Percentiles rank a stretch among this genome's conserved stretches.
Conservation (phyloP, 2,329 filamentous ascomycete genomes). For the Aspergillus puulaauensis region DNA sequence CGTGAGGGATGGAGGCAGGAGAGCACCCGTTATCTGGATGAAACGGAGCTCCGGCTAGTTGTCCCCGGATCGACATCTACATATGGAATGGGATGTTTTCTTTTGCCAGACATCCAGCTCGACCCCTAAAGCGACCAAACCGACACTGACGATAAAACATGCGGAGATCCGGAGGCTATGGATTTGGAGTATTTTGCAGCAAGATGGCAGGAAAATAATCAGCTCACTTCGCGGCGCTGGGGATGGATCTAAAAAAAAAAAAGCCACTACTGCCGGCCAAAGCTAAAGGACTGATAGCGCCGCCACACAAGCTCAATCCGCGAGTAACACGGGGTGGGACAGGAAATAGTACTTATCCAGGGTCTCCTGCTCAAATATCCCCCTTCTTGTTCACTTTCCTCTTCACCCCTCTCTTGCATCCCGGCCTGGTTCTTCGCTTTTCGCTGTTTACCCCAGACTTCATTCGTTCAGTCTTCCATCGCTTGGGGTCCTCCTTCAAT, state of each 20-base stretch:
- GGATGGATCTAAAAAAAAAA: background rate
- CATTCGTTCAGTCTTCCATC: constrained; percentile 2
- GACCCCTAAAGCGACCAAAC: background rate
- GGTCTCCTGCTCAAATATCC: constrained; percentile 3
- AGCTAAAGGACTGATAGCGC: constrained; percentile 22
- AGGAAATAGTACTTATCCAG: constrained; percentile 18
- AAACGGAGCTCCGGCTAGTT: constrained; percentile 12
- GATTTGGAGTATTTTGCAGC: constrained; percentile 5
- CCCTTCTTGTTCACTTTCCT: constrained; percentile 2
- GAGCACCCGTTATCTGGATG: background rate
- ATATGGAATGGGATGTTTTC: background rate
- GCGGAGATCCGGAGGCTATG: background rate
- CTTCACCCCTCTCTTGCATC: background rate
- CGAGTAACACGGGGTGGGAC: constrained; percentile 17
- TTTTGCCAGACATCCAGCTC: background rate
- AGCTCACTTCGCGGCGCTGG: background rate
- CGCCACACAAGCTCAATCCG: constrained; percentile 20
- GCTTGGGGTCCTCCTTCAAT: background rate
- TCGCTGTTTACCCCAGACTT: constrained; percentile 3
- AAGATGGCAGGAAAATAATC: background rate
- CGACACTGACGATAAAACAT: background rate
- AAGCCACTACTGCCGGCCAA: constrained; percentile 6
- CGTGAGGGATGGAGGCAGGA: background rate
- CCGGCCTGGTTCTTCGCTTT: background rate
- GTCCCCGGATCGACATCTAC: constrained; percentile 18